phyloP scores from a whole-genome alignment of 73 alveolate species.

The Paramecium primaurelia region DNA sequence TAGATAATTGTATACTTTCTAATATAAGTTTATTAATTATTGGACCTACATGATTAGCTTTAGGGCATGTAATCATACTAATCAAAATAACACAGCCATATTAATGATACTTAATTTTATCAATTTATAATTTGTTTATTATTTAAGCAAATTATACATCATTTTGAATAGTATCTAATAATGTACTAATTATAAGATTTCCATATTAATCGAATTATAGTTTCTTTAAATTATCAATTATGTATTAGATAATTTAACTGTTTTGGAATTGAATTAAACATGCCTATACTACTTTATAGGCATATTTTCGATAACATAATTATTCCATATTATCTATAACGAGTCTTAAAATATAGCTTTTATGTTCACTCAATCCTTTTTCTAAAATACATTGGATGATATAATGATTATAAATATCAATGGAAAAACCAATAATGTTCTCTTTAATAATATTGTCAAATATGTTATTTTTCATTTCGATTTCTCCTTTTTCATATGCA shows the following conservation, averaged over 20 bases:
- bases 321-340: neutral
- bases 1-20: neutral
- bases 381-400: neutral
- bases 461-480: neutral
- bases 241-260: neutral
- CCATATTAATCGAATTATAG: neutral
- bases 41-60: neutral
- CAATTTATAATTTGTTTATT: neutral
- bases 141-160: neutral
- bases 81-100: slow-evolving; percentile 4
- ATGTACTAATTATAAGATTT: neutral
- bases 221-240: neutral
- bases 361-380: neutral
- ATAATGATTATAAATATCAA: slow-evolving; percentile 1
- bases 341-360: neutral
- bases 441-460: neutral
- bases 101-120: slow-evolving; percentile 2
- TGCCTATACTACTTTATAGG: neutral
- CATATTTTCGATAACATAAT: neutral
- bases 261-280: neutral
- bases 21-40: neutral
- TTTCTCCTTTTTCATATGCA: neutral
- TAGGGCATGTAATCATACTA: neutral
- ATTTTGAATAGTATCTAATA: neutral
- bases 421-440: neutral